Conservation (phyloP, 345 rosid species). For the Lepidium aucheri region DNA sequence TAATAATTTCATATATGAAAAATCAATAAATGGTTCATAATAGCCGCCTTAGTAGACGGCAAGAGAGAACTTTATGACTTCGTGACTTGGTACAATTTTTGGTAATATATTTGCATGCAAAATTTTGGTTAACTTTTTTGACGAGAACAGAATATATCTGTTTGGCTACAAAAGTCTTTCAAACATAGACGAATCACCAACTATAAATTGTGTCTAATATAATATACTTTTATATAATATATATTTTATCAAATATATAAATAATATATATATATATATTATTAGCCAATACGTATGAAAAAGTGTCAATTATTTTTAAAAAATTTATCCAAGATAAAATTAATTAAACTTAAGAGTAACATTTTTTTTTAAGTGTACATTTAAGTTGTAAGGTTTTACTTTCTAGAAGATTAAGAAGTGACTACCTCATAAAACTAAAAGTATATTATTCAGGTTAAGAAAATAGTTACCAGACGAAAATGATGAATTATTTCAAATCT, state of each 20-base stretch:
- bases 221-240: too few relatives aligned
- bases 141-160: background rate
- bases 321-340: background rate
- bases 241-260: too few relatives aligned
- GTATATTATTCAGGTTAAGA: background rate
- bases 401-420: background rate
- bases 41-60: background rate
- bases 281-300: too few relatives aligned
- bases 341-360: background rate
- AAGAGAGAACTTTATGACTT: too few relatives aligned
- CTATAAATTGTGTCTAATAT: background rate
- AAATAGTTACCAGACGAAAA: too few relatives aligned
- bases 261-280: too few relatives aligned
- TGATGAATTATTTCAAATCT: too few relatives aligned
- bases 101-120: background rate
- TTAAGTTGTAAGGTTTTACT: background rate
- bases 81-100: background rate
- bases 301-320: too few relatives aligned
- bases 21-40: background rate
- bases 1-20: too few relatives aligned
- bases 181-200: background rate
- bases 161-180: background rate
- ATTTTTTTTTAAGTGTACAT: background rate
- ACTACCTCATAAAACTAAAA: background rate
- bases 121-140: background rate